phyloP scores from a whole-genome alignment of 2,329 filamentous ascomycete species.

The Venturia aucupariae region DNA sequence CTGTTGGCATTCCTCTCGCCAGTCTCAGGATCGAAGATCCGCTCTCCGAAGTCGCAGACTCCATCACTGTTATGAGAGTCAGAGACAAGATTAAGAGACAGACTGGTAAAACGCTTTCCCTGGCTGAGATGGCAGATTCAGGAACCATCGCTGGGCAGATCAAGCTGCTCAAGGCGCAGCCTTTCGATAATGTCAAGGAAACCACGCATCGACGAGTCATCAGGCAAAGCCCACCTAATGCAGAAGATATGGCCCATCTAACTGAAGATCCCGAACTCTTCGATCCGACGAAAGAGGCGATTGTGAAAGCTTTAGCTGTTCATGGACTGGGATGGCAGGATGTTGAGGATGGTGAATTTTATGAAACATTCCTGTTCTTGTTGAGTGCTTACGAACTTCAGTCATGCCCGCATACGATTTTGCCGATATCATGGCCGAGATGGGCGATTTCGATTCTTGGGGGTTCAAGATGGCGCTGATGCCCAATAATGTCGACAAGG shows the following conservation, averaged over 20 bases:
- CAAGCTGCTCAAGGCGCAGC: constrained; percentile 21
- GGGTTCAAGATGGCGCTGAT: constrained; percentile 9
- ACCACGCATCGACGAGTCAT: constrained; percentile 16
- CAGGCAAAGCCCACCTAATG: constrained; percentile 22
- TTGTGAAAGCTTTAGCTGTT: constrained; percentile 19
- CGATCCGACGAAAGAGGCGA: constrained; percentile 19
- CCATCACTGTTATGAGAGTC: constrained; percentile 17
- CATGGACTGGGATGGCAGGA: constrained; percentile 24
- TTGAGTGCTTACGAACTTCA: neutral
- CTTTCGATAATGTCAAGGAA: constrained; percentile 18
- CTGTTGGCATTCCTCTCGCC: constrained; percentile 9
- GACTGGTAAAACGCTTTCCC: constrained; percentile 14
- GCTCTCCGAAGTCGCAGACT: constrained; percentile 14
- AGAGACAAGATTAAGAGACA: constrained; percentile 14
- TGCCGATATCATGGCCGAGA: constrained; percentile 7
- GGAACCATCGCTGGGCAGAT: constrained; percentile 16
- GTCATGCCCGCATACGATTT: constrained; percentile 20
- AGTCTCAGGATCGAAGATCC: neutral
- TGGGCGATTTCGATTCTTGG: constrained; percentile 6
- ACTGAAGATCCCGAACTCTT: constrained; percentile 21
- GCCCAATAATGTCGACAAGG: neutral
- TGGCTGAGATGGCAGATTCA: constrained; percentile 9
- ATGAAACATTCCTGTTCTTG: too few species aligned
- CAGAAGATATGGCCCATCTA: constrained; percentile 23
- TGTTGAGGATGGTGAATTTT: constrained; percentile 22